Base-by-base conservation (phyloP, 2,329 filamentous ascomycete genomes). In the Verticillium klebahnii region DNA sequence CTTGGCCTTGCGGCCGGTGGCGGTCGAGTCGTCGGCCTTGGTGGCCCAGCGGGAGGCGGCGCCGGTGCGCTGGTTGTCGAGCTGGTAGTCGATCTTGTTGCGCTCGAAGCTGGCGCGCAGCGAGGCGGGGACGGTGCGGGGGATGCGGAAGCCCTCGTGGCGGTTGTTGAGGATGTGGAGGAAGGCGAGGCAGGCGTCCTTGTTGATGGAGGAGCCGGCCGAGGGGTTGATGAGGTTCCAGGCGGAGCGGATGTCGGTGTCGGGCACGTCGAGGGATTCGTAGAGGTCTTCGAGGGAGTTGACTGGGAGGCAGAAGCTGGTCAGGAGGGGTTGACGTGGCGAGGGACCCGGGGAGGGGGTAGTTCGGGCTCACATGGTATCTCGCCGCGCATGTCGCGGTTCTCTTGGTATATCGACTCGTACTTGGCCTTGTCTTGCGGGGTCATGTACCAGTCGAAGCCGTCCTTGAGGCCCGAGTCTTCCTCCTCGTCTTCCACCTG, bases 401-500 rank as follows among this genome's bases (percentile, higher is more conserved):
- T 96, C 70, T 96, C 93, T 66, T 90, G 90, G 78, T 98, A 99
- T 77, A 99, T 99, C 69, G 94, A 92, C 77, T 97, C 93, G 79
- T 99, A 99, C 77, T 97, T 98, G 66, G 86, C 74, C 78, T 96
- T 96, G 78, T 99, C 93, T 34, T 82, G 77, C 0, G 95, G 95
- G 63, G 88, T 93, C 92, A 99, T 99, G 80, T 99, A 99, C 95
- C 95, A 99, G 75, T 99, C 95, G 75, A 99, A 99, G 14, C 94
- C 94, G 76, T 97, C 93, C 74, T 96, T 96, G 65, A 99, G 81
- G 1, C 93, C 93, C 1, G 88, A 86, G 4, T 89, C 87, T 68
- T 97, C 93, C 66, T 89, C 86, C 63, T 96, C 91, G 68, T 93
- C 90, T 60, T 93, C 90, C 63, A 96, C 87, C 65, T 87, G 85